These are phyloP conservation scores for Phytophthora idaei DNA, from an alignment of 352 stramenopile genomes.

Conservation along the genomic window DNA sequence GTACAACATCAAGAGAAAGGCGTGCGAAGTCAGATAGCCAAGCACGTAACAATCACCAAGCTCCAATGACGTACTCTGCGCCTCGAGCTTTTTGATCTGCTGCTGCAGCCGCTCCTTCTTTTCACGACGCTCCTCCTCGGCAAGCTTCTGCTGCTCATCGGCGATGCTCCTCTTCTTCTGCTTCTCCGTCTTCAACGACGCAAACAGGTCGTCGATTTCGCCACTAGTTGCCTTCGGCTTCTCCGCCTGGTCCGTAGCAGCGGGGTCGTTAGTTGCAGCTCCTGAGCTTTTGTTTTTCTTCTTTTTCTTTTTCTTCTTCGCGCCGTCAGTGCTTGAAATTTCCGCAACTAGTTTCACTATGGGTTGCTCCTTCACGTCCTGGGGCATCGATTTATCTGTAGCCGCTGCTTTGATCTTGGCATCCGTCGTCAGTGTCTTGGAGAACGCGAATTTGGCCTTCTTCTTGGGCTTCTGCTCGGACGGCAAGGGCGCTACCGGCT, in stretches of 20 bases:
- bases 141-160: constrained; percentile 58
- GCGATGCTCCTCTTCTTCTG: constrained; percentile 60
- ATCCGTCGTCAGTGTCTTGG: constrained; percentile 25
- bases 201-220: constrained; percentile 85
- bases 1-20: constrained; percentile 5
- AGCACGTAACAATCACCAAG: not conserved
- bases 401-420: constrained; percentile 13
- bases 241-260: constrained; percentile 13
- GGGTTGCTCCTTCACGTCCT: not conserved
- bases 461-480: constrained; percentile 31
- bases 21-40: not conserved
- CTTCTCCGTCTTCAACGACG: constrained; percentile 77
- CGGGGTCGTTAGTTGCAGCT: not conserved
- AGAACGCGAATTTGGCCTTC: constrained; percentile 26
- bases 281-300: constrained; percentile 47
- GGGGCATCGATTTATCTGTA: constrained; percentile 2
- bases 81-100: constrained; percentile 84
- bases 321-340: not conserved
- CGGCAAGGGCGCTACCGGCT: constrained; percentile 14
- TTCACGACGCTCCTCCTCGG: constrained; percentile 45
- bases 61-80: constrained; percentile 61
- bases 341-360: not conserved
- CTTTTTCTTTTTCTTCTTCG: constrained; percentile 69
- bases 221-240: constrained; percentile 31
- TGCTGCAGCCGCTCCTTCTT: constrained; percentile 68